These are phyloP conservation scores for Xylaria scruposa DNA, from an alignment of 495 filamentous ascomycete species.

Conservation along the genomic window DNA sequence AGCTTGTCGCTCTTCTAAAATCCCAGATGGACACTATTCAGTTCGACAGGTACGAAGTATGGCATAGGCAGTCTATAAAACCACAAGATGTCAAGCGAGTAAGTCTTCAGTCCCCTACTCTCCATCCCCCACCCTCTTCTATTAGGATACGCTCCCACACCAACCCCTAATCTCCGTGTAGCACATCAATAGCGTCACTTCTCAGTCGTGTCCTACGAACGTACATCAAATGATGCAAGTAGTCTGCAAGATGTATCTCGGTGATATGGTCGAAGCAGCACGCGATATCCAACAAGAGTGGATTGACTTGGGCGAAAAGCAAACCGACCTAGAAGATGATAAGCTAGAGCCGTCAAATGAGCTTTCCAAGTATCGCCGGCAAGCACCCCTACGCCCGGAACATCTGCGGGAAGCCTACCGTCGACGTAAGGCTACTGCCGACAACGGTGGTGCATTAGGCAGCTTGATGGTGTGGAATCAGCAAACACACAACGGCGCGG, in stretches of 20 bases:
- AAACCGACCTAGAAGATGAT: constrained; percentile 48
- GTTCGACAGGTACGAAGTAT: constrained; percentile 74
- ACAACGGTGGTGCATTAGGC: constrained; percentile 70
- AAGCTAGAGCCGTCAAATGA: constrained; percentile 38
- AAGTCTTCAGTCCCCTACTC: constrained; percentile 29
- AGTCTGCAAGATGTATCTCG: constrained; percentile 83
- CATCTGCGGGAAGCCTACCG: constrained; percentile 82
- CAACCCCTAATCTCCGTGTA: constrained; percentile 45
- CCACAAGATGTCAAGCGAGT: constrained; percentile 58
- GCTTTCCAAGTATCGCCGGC: constrained; percentile 46
- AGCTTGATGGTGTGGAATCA: constrained; percentile 73
- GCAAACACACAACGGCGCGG: constrained; percentile 64
- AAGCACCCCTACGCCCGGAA: constrained; percentile 78
- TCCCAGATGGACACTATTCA: constrained; percentile 72
- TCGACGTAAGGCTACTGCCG: constrained; percentile 71
- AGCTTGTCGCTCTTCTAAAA: constrained; percentile 65
- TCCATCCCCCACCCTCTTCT: neutral
- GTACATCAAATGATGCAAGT: constrained; percentile 81
- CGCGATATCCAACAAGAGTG: constrained; percentile 81
- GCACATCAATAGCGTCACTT: constrained; percentile 86
- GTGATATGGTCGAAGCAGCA: constrained; percentile 82
- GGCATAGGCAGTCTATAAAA: constrained; percentile 70
- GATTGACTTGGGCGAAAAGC: constrained; percentile 63
- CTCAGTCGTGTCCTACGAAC: constrained; percentile 80
- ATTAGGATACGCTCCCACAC: neutral